Conservation (phyloP, 306 rosid genomes). For the Glycine tomentella region DNA sequence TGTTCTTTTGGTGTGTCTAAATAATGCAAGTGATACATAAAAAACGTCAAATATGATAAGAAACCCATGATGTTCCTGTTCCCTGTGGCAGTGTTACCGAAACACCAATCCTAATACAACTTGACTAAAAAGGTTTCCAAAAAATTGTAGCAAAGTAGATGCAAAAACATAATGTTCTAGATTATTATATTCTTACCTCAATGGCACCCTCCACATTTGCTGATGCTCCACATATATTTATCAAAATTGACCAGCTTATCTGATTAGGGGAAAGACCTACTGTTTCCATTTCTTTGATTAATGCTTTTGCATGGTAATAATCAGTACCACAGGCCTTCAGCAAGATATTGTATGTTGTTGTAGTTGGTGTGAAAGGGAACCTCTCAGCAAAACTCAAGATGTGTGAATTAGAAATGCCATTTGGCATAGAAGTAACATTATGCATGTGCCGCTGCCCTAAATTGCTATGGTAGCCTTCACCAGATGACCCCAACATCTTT, state of each 20-base stretch:
- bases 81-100: slow-evolving; percentile 21
- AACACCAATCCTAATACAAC: slow-evolving; percentile 42
- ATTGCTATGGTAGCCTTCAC: slow-evolving; percentile 49
- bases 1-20: not conserved
- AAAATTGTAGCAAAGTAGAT: slow-evolving; percentile 18
- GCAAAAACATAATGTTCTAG: slow-evolving; percentile 23
- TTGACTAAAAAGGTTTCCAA: slow-evolving; percentile 34
- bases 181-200: slow-evolving; percentile 63
- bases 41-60: slow-evolving; percentile 25
- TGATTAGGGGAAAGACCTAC: slow-evolving; percentile 83
- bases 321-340: slow-evolving; percentile 97
- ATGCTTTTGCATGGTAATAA: slow-evolving; percentile 79
- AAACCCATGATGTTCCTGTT: slow-evolving; percentile 27
- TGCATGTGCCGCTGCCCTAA: slow-evolving; percentile 42
- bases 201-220: slow-evolving; percentile 73
- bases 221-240: slow-evolving; percentile 76
- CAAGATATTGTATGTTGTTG: slow-evolving; percentile 81
- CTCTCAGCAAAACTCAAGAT: slow-evolving; percentile 62
- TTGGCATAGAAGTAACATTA: slow-evolving; percentile 42
- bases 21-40: slow-evolving; percentile 19
- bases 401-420: slow-evolving; percentile 54
- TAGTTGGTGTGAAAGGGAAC: slow-evolving; percentile 78
- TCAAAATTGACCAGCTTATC: slow-evolving; percentile 89
- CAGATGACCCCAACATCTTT: slow-evolving; percentile 52
- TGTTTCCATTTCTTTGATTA: slow-evolving; percentile 80